phyloP scores from a whole-genome alignment of 139 green algal species.

The Choricystis sp. region DNA sequence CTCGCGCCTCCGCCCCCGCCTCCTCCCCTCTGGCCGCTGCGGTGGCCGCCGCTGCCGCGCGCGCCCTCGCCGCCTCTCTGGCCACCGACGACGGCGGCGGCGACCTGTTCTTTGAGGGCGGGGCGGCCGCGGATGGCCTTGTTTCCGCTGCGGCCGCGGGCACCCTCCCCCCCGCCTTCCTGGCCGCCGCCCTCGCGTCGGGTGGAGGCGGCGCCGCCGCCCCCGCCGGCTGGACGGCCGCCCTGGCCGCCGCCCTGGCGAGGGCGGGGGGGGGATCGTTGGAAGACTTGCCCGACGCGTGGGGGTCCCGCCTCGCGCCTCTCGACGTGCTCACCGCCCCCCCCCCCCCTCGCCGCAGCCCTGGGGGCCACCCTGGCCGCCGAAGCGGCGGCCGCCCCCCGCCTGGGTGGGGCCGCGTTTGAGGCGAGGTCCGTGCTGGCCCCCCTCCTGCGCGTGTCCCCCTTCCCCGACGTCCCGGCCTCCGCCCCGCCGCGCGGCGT shows the following conservation, averaged over 20 bases:
- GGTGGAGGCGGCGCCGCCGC: neutral
- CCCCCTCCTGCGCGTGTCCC: slow-evolving; percentile 6
- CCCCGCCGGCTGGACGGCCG: neutral
- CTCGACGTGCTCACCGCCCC: slow-evolving; percentile 7
- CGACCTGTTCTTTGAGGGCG: slow-evolving; percentile 14
- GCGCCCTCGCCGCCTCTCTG: neutral
- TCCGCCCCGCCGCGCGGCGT: slow-evolving; percentile 4
- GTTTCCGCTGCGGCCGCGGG: too few relatives aligned
- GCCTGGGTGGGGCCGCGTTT: neutral
- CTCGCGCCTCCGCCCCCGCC: too few relatives aligned
- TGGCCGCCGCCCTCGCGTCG: neutral
- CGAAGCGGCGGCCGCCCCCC: slow-evolving; percentile 3
- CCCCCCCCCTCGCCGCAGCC: neutral
- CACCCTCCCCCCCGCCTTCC: slow-evolving; percentile 3
- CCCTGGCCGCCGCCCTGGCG: neutral
- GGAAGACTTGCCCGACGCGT: neutral
- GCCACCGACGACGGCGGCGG: slow-evolving; percentile 2
- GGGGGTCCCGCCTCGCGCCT: neutral
- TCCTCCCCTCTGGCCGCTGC: neutral
- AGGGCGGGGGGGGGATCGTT: neutral
- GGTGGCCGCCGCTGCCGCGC: neutral
- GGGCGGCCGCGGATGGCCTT: neutral
- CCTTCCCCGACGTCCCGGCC: slow-evolving; percentile 1
- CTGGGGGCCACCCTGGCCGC: slow-evolving; percentile 5
- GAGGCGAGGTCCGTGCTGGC: slow-evolving; percentile 1